Conservation (phyloP, 169 alveolate species). For the Perkinsus olseni region DNA sequence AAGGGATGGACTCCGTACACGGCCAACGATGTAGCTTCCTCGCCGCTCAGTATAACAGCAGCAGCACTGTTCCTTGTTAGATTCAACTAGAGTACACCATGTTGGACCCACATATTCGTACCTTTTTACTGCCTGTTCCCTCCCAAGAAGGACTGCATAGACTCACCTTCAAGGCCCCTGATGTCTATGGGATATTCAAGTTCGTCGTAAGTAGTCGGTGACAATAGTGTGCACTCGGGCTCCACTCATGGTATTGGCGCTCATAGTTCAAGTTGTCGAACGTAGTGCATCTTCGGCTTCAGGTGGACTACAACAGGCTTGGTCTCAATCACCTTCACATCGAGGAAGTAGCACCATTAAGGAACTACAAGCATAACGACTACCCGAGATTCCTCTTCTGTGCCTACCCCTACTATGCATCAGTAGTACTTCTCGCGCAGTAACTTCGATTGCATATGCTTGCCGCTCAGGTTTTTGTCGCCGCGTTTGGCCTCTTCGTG, state of each 20-base stretch:
- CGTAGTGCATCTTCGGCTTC: no score
- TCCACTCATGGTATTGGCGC: no score
- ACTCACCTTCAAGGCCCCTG: slow-evolving; percentile 10
- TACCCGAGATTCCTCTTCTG: slow-evolving; percentile 14
- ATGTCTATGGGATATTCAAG: slow-evolving; percentile 10
- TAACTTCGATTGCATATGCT: background rate
- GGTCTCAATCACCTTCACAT: background rate
- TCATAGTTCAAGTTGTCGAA: no score
- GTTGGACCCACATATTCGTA: slow-evolving; percentile 8
- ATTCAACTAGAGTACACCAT: slow-evolving; percentile 6
- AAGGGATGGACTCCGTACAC: slow-evolving; percentile 1
- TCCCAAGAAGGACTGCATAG: background rate
- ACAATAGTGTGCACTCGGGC: no score
- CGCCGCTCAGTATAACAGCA: background rate
- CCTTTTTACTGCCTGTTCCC: background rate
- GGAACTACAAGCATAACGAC: slow-evolving; percentile 8
- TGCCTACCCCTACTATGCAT: slow-evolving; percentile 13
- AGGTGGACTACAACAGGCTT: background rate
- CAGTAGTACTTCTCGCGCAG: background rate
- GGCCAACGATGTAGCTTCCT: background rate
- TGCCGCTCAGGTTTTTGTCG: background rate
- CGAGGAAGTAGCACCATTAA: slow-evolving; percentile 11
- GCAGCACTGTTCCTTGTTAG: background rate
- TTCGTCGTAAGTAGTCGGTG: background rate
- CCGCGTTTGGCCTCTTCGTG: background rate